These are phyloP conservation scores for Biscogniauxia marginata DNA, from an alignment of 2,329 filamentous ascomycete genomes.

Conservation along the genomic window DNA sequence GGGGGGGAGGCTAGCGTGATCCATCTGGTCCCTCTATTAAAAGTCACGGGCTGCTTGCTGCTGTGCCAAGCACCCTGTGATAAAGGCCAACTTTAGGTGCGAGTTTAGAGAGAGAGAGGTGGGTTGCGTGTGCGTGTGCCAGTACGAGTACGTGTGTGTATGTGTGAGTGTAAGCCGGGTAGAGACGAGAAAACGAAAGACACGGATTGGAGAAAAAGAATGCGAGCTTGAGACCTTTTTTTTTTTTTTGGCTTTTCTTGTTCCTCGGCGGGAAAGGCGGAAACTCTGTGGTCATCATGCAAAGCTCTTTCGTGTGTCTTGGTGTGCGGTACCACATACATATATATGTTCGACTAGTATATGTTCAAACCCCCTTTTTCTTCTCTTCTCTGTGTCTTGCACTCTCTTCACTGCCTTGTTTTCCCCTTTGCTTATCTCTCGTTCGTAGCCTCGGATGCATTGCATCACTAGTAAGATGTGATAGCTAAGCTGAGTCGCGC, in stretches of 20 bases:
- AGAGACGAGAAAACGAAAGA: neutral
- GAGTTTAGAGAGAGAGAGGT: too few relatives aligned
- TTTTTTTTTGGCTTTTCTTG: neutral
- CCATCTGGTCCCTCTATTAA: too few relatives aligned
- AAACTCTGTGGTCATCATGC: neutral
- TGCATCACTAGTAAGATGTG: neutral
- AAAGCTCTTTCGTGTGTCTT: neutral
- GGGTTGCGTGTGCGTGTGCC: neutral
- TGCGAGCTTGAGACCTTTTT: neutral
- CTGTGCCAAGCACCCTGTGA: neutral
- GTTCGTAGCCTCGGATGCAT: neutral
- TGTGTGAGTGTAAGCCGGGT: neutral
- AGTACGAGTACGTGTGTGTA: neutral
- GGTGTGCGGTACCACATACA: neutral
- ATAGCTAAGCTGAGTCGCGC: neutral
- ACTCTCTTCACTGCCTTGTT: neutral
- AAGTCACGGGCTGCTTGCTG: neutral
- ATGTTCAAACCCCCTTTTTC: neutral
- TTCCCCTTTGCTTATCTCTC: neutral
- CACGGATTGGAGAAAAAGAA: neutral
- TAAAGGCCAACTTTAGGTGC: too few relatives aligned
- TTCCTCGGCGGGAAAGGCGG: neutral
- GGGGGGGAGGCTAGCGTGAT: too few relatives aligned
- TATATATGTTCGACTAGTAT: neutral
- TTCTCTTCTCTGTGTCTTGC: neutral